These are phyloP conservation scores for Eucalyptus paniculata DNA, from an alignment of 345 rosid genomes.

Conservation along the genomic window DNA sequence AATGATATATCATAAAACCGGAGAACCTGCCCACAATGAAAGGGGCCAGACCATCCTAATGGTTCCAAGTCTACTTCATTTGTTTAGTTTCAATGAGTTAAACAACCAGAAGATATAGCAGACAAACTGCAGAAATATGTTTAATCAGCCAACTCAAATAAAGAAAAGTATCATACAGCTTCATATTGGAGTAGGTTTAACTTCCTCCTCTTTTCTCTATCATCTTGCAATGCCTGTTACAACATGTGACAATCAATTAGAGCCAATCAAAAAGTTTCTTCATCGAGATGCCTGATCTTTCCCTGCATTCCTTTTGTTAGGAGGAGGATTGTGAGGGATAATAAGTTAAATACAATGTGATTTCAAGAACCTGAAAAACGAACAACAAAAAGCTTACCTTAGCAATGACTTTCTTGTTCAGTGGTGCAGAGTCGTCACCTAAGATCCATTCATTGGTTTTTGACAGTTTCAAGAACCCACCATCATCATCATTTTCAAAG, in stretches of 20 bases:
- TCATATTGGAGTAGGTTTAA: slow-evolving; percentile 79
- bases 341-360: background rate
- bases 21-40: background rate
- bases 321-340: background rate
- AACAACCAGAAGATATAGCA: background rate
- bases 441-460: slow-evolving; percentile 62
- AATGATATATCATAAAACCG: background rate
- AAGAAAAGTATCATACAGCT: slow-evolving; percentile 60
- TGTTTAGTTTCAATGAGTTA: background rate
- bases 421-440: slow-evolving; percentile 63
- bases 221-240: slow-evolving; percentile 57
- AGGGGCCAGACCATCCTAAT: background rate
- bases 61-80: background rate
- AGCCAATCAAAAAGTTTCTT: background rate
- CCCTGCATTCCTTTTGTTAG: background rate
- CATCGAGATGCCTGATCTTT: background rate
- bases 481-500: slow-evolving; percentile 9
- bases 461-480: slow-evolving; percentile 70
- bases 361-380: background rate
- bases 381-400: slow-evolving; percentile 28
- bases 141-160: background rate
- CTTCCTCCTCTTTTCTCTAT: slow-evolving; percentile 74
- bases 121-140: background rate
- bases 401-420: slow-evolving; percentile 51
- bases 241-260: background rate